These are phyloP conservation scores for Sisymbrium irio DNA, from an alignment of 345 rosid species.

Conservation along the genomic window DNA sequence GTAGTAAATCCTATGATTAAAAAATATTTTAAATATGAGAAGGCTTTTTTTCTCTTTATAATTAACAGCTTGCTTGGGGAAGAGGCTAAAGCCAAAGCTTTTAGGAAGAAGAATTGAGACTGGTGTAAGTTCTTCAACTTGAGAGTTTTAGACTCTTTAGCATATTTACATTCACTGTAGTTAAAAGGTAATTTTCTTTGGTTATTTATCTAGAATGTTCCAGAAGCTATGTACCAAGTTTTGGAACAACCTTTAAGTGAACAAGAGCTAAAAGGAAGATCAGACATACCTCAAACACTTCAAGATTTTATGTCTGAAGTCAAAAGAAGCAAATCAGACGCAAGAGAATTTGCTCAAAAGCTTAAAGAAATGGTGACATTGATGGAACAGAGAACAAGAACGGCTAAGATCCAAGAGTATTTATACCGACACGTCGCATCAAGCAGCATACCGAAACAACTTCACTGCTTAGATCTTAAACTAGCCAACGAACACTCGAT, in stretches of 20 bases:
- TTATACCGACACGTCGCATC: conserved; percentile 90
- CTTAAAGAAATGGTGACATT: conserved; percentile 87
- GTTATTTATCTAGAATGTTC: conserved; percentile 51
- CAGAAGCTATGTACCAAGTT: conserved; percentile 74
- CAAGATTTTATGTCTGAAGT: conserved; percentile 73
- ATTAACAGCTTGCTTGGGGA: conserved; percentile 83
- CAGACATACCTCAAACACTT: conserved; percentile 75
- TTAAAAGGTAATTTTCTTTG: not conserved
- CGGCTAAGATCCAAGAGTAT: conserved; percentile 90
- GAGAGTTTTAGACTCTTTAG: not conserved
- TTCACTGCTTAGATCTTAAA: conserved; percentile 78
- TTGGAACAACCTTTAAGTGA: conserved; percentile 56
- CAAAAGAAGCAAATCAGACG: conserved; percentile 57
- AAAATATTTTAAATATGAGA: not conserved
- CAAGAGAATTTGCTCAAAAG: conserved; percentile 75
- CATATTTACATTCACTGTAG: not conserved
- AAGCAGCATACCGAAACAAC: conserved; percentile 93
- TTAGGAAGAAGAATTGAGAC: conserved; percentile 64
- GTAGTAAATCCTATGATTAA: not conserved
- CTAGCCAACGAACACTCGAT: conserved; percentile 84
- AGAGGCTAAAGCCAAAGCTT: conserved; percentile 69
- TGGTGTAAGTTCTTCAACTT: conserved; percentile 48
- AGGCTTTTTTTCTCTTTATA: not conserved
- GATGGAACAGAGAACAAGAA: conserved; percentile 89
- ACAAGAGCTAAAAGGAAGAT: conserved; percentile 69